A percentile compares a stretch with the other conserved stretches of the same genome.
These are phyloP conservation scores for Chionographis japonica DNA, from an alignment of 106 monocot genomes.

Conservation along the genomic window DNA sequence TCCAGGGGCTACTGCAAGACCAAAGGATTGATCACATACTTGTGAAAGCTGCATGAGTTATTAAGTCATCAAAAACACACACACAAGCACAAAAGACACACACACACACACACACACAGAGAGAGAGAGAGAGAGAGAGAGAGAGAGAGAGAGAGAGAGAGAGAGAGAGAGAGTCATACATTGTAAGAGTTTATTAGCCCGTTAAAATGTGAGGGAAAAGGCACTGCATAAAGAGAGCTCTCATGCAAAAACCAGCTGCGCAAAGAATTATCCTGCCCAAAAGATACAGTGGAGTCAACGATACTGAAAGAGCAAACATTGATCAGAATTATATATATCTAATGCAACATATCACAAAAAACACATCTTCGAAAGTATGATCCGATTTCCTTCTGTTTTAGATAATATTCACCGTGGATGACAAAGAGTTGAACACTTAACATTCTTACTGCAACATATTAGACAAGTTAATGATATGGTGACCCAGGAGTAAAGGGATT, in stretches of 20 bases:
- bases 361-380: no score
- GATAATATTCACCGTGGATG: no score
- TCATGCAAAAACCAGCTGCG: slow-evolving; percentile 50
- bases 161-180: slow-evolving; percentile 28
- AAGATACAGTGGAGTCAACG: slow-evolving; percentile 4
- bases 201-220: slow-evolving; percentile 36
- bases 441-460: no score
- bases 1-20: slow-evolving; percentile 76
- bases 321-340: background rate
- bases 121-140: background rate
- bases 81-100: background rate
- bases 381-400: no score
- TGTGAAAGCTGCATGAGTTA: slow-evolving; percentile 45
- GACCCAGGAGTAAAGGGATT: no score
- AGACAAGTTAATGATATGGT: no score
- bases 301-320: background rate
- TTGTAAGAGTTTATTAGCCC: slow-evolving; percentile 21
- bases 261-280: slow-evolving; percentile 60
- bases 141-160: background rate
- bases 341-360: no score
- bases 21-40: slow-evolving; percentile 72
- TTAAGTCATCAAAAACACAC: slow-evolving; percentile 6
- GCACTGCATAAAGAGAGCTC: slow-evolving; percentile 29
- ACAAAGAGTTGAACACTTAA: no score
- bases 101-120: no score